Percentiles rank a stretch among this genome's conserved stretches.
phyloP scores from a whole-genome alignment of 73 alveolate species.

The Diophrys sp. region DNA sequence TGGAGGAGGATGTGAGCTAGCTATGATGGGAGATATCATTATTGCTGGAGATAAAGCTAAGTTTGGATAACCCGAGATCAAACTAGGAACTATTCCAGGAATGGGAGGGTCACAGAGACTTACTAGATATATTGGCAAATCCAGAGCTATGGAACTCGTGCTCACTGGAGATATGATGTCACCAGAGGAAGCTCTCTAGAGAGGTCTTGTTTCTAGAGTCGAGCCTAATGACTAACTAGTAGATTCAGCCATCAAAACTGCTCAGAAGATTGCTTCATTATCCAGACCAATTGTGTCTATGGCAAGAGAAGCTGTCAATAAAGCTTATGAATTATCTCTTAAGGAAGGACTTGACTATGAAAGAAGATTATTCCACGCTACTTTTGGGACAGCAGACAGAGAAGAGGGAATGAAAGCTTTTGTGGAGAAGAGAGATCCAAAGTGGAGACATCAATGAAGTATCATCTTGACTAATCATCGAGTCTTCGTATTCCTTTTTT shows the following conservation, averaged over 20 bases:
- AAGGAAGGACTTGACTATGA: conserved; percentile 87
- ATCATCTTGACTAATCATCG: not conserved
- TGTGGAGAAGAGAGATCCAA: conserved; percentile 85
- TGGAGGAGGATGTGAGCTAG: conserved; percentile 99
- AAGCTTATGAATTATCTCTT: conserved; percentile 84
- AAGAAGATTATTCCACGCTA: conserved; percentile 90
- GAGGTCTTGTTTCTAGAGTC: conserved; percentile 92
- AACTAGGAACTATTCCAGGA: conserved; percentile 97
- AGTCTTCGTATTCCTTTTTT: too few species aligned
- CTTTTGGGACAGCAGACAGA: conserved; percentile 94
- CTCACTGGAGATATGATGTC: conserved; percentile 92
- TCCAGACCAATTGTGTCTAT: conserved; percentile 81
- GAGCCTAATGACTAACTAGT: conserved; percentile 73
- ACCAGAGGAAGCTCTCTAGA: conserved; percentile 91
- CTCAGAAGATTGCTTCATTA: conserved; percentile 85
- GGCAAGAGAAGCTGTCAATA: conserved; percentile 92
- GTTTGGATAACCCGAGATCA: conserved; percentile 98
- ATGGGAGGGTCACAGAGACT: conserved; percentile 98
- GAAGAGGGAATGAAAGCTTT: conserved; percentile 97
- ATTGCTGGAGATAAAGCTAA: conserved; percentile 94
- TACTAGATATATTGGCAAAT: conserved; percentile 92
- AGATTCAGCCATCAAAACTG: conserved; percentile 83
- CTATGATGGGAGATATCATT: conserved; percentile 98
- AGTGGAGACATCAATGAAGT: conserved; percentile 72
- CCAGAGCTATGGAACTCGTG: conserved; percentile 95